Evolutionary conservation across 2,329 filamentous ascomycete genomes (phyloP), one percentile per base, ranked within the genome.

Genomic region (Grosmannia serpens): DNA sequence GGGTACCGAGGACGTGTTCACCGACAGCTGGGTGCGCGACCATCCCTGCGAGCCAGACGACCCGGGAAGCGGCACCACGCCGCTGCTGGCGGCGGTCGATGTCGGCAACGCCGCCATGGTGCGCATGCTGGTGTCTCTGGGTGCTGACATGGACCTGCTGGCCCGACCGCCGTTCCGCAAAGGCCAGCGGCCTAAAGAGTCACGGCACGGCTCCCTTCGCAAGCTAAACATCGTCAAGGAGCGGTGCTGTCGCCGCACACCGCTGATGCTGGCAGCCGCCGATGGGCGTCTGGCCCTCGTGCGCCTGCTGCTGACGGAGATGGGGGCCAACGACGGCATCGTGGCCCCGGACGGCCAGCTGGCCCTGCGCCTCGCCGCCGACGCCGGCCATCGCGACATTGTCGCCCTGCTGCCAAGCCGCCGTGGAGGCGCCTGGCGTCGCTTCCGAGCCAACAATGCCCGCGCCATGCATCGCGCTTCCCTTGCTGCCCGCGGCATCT

Each of bases 331-430:
- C 61, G 75, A 78, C 63, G 64, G 67, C 1, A 55, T 75, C 6
- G 66, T 78, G 10, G 74, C 75, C 0, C 72, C 74, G 5, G 75
- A 77, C 56, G 77, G 75, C 0, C 70, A 75, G 55, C 68, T 73
- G 1, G 76, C 76, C 1, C 65, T 78, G 17, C 71, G 76, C 1
- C 69, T 79, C 1, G 76, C 77, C 0, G 74, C 74, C 0, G 59
- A 63, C 1, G 69, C 68, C 24, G 68, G 70, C 1, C 75, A 78
- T 57, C 65, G 70, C 20, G 75, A 77, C 9, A 66, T 78, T 3
- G 75, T 78, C 4, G 65, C 66, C 1, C 75, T 72, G 52, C 68
- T 79, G 1, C 76, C 76, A 0, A 49, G 62, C 0, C 65, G 74
- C 0, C 65, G n/a, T n/a, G n/a, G n/a, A n/a, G n/a, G n/a, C n/a